phyloP scores from a whole-genome alignment of 106 monocot genomes.

The Vanilla planifolia region DNA sequence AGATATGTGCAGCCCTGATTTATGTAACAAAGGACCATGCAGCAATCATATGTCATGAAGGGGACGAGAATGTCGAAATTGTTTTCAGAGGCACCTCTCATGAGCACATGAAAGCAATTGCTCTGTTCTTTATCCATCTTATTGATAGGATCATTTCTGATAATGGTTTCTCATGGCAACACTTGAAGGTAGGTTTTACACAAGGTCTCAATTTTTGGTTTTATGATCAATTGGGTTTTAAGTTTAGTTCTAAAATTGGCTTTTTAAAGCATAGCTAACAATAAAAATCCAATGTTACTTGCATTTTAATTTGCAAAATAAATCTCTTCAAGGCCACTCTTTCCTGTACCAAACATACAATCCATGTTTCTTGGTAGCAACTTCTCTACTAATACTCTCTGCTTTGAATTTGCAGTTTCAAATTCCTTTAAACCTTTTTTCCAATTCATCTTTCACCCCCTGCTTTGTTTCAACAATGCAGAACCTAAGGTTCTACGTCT shows the following conservation, averaged over 20 bases:
- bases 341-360: no score
- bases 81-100: slow-evolving; percentile 6
- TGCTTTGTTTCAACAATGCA: slow-evolving; percentile 15
- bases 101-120: slow-evolving; percentile 33
- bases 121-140: slow-evolving; percentile 44
- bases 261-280: no score
- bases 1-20: slow-evolving; percentile 46
- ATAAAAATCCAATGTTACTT: no score
- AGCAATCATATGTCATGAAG: slow-evolving; percentile 29
- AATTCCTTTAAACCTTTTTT: background rate
- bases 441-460: no score
- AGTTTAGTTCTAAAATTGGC: no score
- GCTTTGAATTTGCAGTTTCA: background rate
- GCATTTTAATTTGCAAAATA: no score
- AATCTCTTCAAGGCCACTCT: no score
- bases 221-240: no score
- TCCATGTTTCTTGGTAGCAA: no score
- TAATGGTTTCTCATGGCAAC: slow-evolving; percentile 54
- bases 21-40: slow-evolving; percentile 51
- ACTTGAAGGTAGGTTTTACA: slow-evolving; percentile 61
- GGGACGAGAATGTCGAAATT: slow-evolving; percentile 8
- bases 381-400: background rate
- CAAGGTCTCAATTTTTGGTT: no score
- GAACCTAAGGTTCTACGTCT: slow-evolving; percentile 72
- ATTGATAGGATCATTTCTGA: slow-evolving; percentile 47